phyloP scores from a whole-genome alignment of 768 basidiomycete species.

The Collybiopsis confluens region DNA sequence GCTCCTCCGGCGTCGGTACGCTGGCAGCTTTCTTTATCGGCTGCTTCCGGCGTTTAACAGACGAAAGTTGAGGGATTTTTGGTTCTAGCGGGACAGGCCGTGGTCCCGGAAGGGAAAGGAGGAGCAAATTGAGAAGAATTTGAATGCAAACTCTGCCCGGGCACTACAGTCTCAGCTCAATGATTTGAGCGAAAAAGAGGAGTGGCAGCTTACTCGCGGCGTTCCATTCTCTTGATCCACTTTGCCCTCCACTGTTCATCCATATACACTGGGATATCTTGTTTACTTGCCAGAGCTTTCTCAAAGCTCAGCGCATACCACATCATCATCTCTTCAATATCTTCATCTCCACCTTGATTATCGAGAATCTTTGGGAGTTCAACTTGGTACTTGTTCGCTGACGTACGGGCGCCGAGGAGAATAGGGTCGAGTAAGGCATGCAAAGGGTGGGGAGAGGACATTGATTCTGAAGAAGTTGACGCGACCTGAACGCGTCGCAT shows the following conservation, averaged over 20 bases:
- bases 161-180: no score
- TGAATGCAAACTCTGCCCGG: slow-evolving; percentile 80
- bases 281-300: slow-evolving; percentile 25
- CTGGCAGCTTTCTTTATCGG: neutral
- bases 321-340: slow-evolving; percentile 70
- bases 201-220: slow-evolving; percentile 48
- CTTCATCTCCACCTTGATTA: slow-evolving; percentile 56
- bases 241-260: slow-evolving; percentile 49
- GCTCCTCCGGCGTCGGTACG: slow-evolving; percentile 36
- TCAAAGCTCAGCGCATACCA: slow-evolving; percentile 70
- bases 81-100: slow-evolving; percentile 22
- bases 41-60: slow-evolving; percentile 19
- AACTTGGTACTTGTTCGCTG: slow-evolving; percentile 56
- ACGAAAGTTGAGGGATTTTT: slow-evolving; percentile 14
- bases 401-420: slow-evolving; percentile 52
- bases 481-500: slow-evolving; percentile 45
- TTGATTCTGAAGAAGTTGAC: slow-evolving; percentile 20
- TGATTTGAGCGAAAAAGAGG: slow-evolving; percentile 1
- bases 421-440: slow-evolving; percentile 58
- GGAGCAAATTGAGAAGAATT: slow-evolving; percentile 64
- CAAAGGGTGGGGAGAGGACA: slow-evolving; percentile 42
- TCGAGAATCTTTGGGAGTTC: slow-evolving; percentile 59
- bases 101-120: slow-evolving; percentile 56
- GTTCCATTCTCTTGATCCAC: slow-evolving; percentile 67
- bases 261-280: slow-evolving; percentile 33